Conservation (phyloP, 2,329 filamentous ascomycete species). For the Lachnellula cervina region DNA sequence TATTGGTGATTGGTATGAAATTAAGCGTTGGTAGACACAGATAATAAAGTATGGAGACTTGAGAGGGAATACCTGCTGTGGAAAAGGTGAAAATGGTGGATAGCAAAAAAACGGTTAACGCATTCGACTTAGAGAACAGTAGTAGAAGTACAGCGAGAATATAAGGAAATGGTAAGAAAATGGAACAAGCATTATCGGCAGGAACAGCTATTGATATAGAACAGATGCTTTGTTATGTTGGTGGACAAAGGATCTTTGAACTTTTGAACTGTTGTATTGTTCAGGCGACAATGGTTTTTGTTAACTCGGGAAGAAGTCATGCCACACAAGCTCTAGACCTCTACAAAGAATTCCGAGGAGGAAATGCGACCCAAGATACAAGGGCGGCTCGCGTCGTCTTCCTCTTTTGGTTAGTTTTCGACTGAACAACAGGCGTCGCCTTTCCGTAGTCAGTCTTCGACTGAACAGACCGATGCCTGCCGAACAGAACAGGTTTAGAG, state of each 20-base stretch:
- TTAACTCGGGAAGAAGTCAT: neutral
- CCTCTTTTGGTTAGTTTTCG: too few species aligned
- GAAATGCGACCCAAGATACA: too few species aligned
- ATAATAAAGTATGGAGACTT: neutral
- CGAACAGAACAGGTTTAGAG: too few species aligned
- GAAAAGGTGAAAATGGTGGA: neutral
- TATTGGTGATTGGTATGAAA: neutral
- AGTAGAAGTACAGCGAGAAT: neutral
- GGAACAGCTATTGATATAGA: neutral
- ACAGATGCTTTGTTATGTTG: neutral
- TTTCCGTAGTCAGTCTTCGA: too few species aligned
- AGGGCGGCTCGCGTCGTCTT: too few species aligned
- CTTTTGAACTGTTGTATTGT: neutral
- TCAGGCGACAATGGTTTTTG: neutral
- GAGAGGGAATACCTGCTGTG: neutral
- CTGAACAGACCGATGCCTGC: too few species aligned
- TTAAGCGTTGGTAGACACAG: neutral
- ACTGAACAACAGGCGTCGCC: too few species aligned
- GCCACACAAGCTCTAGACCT: too few species aligned
- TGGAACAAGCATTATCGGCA: too few species aligned
- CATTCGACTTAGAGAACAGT: neutral
- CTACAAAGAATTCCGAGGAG: too few species aligned
- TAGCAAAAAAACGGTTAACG: neutral
- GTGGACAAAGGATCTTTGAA: neutral
- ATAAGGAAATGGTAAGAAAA: neutral